Conservation (phyloP, 768 basidiomycete species). For the Tephrocybe sp. region DNA sequence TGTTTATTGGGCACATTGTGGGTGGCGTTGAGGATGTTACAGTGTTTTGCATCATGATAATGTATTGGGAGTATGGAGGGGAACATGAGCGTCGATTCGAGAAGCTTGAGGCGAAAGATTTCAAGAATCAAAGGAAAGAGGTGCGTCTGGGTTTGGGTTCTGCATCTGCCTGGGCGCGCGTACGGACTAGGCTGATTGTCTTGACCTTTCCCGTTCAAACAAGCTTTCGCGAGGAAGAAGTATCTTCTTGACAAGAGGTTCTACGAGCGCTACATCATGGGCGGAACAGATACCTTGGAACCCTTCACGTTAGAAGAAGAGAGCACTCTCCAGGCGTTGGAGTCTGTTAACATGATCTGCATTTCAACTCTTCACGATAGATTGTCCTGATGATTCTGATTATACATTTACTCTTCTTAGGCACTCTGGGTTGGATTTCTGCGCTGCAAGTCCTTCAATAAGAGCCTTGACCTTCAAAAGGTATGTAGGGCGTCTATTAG, state of each 20-base stretch:
- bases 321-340: neutral
- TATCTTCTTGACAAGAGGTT: neutral
- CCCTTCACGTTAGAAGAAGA: neutral
- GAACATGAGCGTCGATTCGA: neutral
- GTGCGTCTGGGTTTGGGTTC: too few species aligned
- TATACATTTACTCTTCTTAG: neutral
- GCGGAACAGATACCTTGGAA: neutral
- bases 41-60: constrained; percentile 2
- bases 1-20: neutral
- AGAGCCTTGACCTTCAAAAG: neutral
- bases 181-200: neutral
- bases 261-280: neutral
- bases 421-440: neutral
- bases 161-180: neutral
- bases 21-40: neutral
- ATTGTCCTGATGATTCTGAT: neutral
- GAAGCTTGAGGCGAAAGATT: neutral
- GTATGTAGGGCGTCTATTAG: neutral
- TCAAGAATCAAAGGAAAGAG: neutral
- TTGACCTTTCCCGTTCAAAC: neutral
- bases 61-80: neutral
- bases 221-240: neutral
- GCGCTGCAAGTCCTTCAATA: neutral
- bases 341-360: neutral
- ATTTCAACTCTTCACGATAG: neutral